Conservation (phyloP, 2,329 filamentous ascomycete genomes). For the Penicillium olsonii region DNA sequence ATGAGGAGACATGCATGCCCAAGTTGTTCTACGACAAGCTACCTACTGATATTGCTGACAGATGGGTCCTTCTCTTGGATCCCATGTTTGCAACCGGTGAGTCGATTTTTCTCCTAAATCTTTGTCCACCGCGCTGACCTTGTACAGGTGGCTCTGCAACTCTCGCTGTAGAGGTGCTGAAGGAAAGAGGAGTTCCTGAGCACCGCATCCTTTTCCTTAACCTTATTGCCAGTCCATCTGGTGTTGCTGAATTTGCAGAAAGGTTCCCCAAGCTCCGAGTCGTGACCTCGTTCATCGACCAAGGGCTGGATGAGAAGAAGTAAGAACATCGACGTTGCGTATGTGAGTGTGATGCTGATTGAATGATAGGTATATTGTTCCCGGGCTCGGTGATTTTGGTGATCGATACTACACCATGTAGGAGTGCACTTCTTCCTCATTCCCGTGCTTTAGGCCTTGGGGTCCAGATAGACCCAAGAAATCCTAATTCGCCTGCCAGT, state of each 20-base stretch:
- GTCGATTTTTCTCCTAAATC: constrained; percentile 1
- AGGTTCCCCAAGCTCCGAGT: constrained; percentile 88
- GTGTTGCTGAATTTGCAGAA: constrained; percentile 82
- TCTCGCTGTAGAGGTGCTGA: constrained; percentile 94
- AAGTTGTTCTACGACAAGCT: constrained; percentile 98
- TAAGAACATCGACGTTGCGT: constrained; percentile 50
- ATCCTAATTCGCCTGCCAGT: constrained; percentile 1
- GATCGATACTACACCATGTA: constrained; percentile 94
- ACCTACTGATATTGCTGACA: constrained; percentile 84
- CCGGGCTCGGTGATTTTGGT: constrained; percentile 91
- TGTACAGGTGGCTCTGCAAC: constrained; percentile 84
- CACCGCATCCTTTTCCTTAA: constrained; percentile 96
- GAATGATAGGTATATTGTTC: constrained; percentile 79
- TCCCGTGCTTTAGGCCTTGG: not conserved
- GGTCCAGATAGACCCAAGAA: not conserved
- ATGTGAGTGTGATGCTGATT: constrained; percentile 15
- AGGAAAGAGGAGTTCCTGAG: constrained; percentile 86
- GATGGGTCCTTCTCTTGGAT: constrained; percentile 92
- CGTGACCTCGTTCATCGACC: constrained; percentile 93
- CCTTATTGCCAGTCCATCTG: constrained; percentile 93
- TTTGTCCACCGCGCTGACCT: constrained; percentile 9
- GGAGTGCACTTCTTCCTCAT: constrained; percentile 12
- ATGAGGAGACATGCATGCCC: constrained; percentile 90
- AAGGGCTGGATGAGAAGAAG: constrained; percentile 98
- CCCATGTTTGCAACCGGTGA: constrained; percentile 98